Percentiles rank a stretch among this genome's conserved stretches.
These are phyloP conservation scores for Aphanomyces astaci DNA, from an alignment of 352 stramenopile species.

Conservation along the genomic window DNA sequence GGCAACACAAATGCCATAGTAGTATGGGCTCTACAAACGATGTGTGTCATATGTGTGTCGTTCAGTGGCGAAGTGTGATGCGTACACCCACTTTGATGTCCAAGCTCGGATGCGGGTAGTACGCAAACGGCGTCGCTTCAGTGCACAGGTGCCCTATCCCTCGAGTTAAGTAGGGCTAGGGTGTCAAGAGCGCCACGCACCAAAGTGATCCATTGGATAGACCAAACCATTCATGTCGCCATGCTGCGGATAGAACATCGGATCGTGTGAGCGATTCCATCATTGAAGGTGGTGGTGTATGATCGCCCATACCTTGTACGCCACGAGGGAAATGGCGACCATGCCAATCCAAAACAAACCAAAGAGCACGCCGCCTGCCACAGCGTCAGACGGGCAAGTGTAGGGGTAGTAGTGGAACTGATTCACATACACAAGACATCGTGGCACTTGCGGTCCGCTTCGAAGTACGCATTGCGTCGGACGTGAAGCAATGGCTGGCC, in stretches of 20 bases:
- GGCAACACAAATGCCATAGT: constrained; percentile 11
- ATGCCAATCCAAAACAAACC: constrained; percentile 1
- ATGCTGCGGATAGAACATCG: too few species aligned
- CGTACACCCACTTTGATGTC: background rate
- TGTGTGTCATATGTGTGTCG: too few species aligned
- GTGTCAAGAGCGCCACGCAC: background rate
- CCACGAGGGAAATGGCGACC: background rate
- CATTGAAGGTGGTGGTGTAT: too few species aligned
- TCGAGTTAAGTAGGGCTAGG: background rate
- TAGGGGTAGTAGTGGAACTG: background rate
- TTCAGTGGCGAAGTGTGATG: too few species aligned
- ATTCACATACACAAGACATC: background rate
- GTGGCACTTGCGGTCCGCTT: constrained; percentile 16
- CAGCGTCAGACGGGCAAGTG: background rate
- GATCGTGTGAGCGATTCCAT: too few species aligned
- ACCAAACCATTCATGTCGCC: background rate
- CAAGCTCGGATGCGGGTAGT: background rate
- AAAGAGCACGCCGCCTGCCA: background rate
- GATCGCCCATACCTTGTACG: constrained; percentile 13
- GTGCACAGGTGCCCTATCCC: constrained; percentile 2
- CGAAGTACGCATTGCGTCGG: constrained; percentile 7
- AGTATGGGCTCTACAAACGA: background rate
- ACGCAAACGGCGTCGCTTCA: background rate
- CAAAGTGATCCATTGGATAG: background rate
- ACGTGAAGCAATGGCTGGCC: background rate